A percentile compares a stretch with the other conserved stretches of the same genome.
Conservation (phyloP, 208 protist species). For the Lotmaria passim region DNA sequence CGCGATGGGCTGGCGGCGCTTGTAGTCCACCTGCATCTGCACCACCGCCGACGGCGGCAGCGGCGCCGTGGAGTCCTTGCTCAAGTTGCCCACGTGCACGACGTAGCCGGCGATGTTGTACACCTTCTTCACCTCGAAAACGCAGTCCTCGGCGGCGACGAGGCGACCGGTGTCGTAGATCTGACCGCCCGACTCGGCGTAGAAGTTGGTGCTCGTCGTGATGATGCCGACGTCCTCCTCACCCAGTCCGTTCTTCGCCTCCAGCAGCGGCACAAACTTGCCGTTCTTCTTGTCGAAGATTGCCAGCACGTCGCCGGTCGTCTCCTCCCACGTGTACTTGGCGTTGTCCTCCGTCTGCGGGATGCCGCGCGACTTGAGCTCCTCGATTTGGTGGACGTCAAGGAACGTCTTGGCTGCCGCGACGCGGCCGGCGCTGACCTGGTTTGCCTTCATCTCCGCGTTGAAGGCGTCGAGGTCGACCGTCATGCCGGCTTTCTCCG, state of each 20-base stretch:
- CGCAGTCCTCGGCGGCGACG: constrained; percentile 69
- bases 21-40: constrained; percentile 92
- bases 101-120: constrained; percentile 96
- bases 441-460: constrained; percentile 82
- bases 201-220: constrained; percentile 97
- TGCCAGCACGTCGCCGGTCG: constrained; percentile 70
- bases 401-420: constrained; percentile 87
- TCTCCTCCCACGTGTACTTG: constrained; percentile 95
- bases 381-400: constrained; percentile 84
- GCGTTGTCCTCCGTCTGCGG: constrained; percentile 91
- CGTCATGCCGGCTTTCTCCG: constrained; percentile 93
- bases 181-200: constrained; percentile 98
- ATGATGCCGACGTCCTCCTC: constrained; percentile 91
- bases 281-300: constrained; percentile 88
- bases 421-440: constrained; percentile 63
- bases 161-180: constrained; percentile 95
- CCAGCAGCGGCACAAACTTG: constrained; percentile 69
- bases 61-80: constrained; percentile 51
- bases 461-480: constrained; percentile 91
- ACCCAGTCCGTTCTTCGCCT: constrained; percentile 46
- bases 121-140: constrained; percentile 92
- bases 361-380: constrained; percentile 78
- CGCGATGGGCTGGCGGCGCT: constrained; percentile 74
- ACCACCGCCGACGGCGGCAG: constrained; percentile 75
- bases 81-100: constrained; percentile 95